Evolutionary conservation across 225 moss, liverwort and hornwort genomes (phyloP).

Genomic region (Physcomitrellopsis africana): DNA sequence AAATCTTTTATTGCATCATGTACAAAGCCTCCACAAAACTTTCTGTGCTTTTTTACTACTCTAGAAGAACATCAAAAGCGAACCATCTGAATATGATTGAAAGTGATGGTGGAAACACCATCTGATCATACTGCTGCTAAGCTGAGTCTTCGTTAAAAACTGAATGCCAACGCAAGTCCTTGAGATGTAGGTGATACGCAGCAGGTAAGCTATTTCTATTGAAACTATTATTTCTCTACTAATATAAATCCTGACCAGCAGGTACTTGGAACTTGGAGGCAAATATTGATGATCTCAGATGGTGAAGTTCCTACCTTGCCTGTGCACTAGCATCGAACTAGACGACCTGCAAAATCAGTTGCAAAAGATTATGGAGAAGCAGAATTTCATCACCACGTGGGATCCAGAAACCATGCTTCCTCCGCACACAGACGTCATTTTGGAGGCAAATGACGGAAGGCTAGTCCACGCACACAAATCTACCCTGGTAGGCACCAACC

Average conservation of each 20-base stretch:
- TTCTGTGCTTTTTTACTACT: too few relatives aligned
- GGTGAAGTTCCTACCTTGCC: conserved; percentile 29
- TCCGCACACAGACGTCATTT: conserved; percentile 49
- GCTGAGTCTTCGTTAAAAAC: background rate
- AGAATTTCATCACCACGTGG: conserved; percentile 54
- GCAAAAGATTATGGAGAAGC: conserved; percentile 52
- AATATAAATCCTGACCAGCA: background rate
- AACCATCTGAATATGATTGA: background rate
- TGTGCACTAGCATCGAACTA: conserved; percentile 53
- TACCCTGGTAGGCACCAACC: conserved; percentile 33
- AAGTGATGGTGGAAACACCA: conserved; percentile 1
- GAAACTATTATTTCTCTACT: background rate
- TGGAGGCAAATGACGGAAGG: conserved; percentile 57
- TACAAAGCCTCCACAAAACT: too few relatives aligned
- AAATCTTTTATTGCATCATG: too few relatives aligned
- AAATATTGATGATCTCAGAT: conserved; percentile 37
- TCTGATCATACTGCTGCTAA: conserved; percentile 12
- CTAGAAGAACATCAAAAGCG: too few relatives aligned
- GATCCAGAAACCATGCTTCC: conserved; percentile 65
- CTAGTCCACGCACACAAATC: conserved; percentile 57
- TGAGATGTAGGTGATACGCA: background rate
- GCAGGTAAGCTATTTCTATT: background rate
- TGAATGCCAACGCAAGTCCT: conserved; percentile 11
- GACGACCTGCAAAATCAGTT: conserved; percentile 52
- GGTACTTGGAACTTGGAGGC: background rate